Evolutionary conservation across 2,329 filamentous ascomycete species (phyloP).

Genomic region (Penicillium brasilianum): DNA sequence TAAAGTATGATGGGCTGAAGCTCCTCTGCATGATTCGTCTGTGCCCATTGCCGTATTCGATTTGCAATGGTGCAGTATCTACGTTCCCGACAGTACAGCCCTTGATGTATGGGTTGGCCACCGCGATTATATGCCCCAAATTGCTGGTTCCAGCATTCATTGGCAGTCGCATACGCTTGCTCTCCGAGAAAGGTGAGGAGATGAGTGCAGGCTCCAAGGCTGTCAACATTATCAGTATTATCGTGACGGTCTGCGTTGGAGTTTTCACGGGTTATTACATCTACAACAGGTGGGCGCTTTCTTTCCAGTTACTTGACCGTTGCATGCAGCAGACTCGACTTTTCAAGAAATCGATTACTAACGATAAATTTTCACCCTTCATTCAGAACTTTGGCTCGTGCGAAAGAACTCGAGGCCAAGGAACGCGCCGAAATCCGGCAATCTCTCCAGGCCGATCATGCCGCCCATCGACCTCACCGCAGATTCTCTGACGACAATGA

Average conservation of each 20-base stretch:
- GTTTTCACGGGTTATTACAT: constrained; percentile 80
- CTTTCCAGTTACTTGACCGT: neutral
- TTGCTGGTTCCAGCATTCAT: constrained; percentile 92
- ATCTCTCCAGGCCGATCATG: constrained; percentile 43
- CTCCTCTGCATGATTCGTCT: constrained; percentile 90
- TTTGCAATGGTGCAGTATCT: constrained; percentile 92
- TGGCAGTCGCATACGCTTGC: constrained; percentile 77
- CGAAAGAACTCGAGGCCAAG: constrained; percentile 55
- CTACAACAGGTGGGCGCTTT: constrained; percentile 64
- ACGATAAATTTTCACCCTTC: constrained; percentile 2
- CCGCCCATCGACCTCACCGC: constrained; percentile 40
- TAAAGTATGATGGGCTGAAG: constrained; percentile 88
- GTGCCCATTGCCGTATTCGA: constrained; percentile 88
- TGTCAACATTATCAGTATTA: constrained; percentile 83
- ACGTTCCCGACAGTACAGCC: constrained; percentile 89
- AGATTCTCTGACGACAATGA: constrained; percentile 47
- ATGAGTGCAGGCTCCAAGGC: constrained; percentile 81
- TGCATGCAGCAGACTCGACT: neutral
- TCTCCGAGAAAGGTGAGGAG: constrained; percentile 80
- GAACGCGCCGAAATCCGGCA: constrained; percentile 48
- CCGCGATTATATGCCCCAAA: constrained; percentile 81
- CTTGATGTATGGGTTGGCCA: constrained; percentile 77
- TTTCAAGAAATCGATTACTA: neutral
- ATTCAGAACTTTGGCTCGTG: constrained; percentile 54
- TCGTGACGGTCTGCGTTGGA: constrained; percentile 72